Base-by-base conservation (phyloP, 2,329 filamentous ascomycete species). In the Onygenales sp. region DNA sequence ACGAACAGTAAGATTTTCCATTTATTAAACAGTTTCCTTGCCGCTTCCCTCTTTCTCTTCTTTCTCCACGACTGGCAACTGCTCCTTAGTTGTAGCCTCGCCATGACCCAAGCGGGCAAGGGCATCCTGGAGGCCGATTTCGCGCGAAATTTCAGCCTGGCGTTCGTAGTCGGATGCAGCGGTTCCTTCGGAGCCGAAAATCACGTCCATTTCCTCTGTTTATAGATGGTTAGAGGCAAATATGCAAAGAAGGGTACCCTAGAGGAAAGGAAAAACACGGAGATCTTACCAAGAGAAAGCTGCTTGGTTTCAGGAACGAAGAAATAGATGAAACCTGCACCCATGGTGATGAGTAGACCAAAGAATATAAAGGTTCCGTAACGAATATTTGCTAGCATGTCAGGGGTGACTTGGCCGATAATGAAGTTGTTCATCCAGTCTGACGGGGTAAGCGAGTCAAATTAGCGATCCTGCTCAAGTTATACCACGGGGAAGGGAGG, bases 301-400 rank as follows among this genome's bases (percentile, higher is more conserved):
- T 73, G 64, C 59, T 78, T 80, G 0, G 77, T 80, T 60, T 80
- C 78, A 0, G 77, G 77, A 0, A 80, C 75, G 9, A 72, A 65
- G 60, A 75, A 75, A 63, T 65, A 77, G 50, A 80, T 72, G 57
- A 78, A 80, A 0, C 68, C 76, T 0, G 82, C 83, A 2, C 84
- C 84, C 0, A 83, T 57, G 53, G 78, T 81, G 0, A 81, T 86
- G 13, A 89, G 59, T 0, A 84, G 53, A 0, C 85, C 85, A 55
- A 89, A 89, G 11, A 89, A 70, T 52, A 89, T 81, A 55, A 86
- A 89, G 0, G 86, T 87, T 11, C 85, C 85, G 56, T 86, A 89
- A 0, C 74, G 79, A 51, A 88, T 86, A 10, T 69, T 64, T 2
- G 74, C 72, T 2, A 89, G 71, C 79, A 88, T 83, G 54, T 85